A percentile compares a stretch with the other conserved stretches of the same genome.
phyloP scores from a whole-genome alignment of 306 rosid genomes.

The Dryas octopetala region DNA sequence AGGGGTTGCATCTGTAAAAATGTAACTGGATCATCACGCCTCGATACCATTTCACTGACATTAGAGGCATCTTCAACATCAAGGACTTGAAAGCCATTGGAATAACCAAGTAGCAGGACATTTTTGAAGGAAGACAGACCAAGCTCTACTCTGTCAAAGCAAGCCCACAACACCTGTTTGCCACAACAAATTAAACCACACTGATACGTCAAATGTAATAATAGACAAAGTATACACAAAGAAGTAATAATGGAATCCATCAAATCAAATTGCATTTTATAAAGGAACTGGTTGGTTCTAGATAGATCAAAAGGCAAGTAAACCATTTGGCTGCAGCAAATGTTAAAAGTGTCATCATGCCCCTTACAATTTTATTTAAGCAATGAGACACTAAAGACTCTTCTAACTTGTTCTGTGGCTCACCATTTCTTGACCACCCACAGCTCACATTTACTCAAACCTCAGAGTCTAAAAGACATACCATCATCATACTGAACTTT shows the following conservation, averaged over 20 bases:
- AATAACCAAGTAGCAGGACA: slow-evolving; percentile 82
- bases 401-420: neutral
- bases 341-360: neutral
- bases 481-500: neutral
- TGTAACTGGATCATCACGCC: slow-evolving; percentile 90
- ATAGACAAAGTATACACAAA: neutral
- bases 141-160: slow-evolving; percentile 78
- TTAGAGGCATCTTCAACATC: slow-evolving; percentile 84
- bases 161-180: slow-evolving; percentile 87
- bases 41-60: slow-evolving; percentile 77
- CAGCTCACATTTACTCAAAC: neutral
- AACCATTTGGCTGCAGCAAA: neutral
- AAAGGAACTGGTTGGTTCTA: neutral
- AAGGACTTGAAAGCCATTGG: slow-evolving; percentile 95
- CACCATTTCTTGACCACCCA: neutral
- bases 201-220: slow-evolving; percentile 10
- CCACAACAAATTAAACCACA: slow-evolving; percentile 21
- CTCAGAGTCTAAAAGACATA: neutral
- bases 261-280: neutral
- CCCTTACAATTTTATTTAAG: neutral
- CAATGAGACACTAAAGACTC: neutral
- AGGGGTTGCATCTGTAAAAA: slow-evolving; percentile 89
- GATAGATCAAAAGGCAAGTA: neutral
- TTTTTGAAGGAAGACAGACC: slow-evolving; percentile 55
- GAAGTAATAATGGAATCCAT: neutral